Percentiles rank a stretch among this genome's conserved stretches.
Conservation (phyloP, 495 filamentous ascomycete genomes). For the Xylaria telfairii region DNA sequence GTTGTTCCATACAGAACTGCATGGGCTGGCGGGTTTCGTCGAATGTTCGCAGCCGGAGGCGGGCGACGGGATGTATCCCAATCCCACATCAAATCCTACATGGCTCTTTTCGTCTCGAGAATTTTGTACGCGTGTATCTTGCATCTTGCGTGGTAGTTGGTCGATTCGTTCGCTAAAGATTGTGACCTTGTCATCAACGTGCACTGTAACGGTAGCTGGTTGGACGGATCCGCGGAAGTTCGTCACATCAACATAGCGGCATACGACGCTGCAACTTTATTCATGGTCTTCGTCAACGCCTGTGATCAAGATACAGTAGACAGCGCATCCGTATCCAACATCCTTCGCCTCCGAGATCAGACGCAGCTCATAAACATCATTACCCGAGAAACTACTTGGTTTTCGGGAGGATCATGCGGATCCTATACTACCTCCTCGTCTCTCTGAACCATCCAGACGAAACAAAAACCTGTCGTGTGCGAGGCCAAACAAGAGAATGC, state of each 20-base stretch:
- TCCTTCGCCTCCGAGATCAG: background rate
- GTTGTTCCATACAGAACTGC: conserved; percentile 1
- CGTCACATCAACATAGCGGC: conserved; percentile 19
- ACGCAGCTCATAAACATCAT: background rate
- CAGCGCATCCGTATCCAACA: background rate
- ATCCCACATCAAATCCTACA: background rate
- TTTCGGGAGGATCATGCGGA: conserved; percentile 16
- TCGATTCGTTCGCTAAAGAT: conserved; percentile 10
- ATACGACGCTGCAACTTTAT: conserved; percentile 7
- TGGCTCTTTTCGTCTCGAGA: background rate
- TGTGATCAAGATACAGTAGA: background rate
- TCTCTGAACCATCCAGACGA: background rate
- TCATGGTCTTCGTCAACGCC: background rate
- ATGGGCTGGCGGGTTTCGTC: conserved; percentile 3
- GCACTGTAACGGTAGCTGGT: conserved; percentile 11
- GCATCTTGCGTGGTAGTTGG: background rate
- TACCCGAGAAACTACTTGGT: background rate
- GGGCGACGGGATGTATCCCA: conserved; percentile 9
- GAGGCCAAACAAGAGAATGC: conserved; percentile 10
- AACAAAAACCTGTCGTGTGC: background rate
- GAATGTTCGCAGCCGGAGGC: background rate
- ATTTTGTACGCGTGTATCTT: conserved; percentile 12
- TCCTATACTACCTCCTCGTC: conserved; percentile 6
- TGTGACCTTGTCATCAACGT: conserved; percentile 15
- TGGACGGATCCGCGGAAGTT: conserved; percentile 5